Evolutionary conservation across 495 filamentous ascomycete genomes (phyloP), one percentile per base, ranked within the genome.

Genomic region (Penicillium verhagenii): DNA sequence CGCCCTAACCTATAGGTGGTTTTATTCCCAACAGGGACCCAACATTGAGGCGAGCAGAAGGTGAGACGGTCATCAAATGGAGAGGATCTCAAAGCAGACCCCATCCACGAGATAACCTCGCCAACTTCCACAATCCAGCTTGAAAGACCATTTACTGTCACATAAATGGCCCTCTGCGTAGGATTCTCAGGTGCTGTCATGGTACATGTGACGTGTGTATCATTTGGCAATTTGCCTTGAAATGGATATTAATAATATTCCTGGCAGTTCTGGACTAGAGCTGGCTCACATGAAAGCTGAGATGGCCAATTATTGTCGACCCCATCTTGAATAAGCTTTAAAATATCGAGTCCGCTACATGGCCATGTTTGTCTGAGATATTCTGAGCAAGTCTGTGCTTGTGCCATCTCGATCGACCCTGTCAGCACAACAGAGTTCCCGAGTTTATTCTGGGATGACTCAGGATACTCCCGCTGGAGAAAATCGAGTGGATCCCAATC

Each of bases 31-130:
- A 31, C 28, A 31, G 13, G 6, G 28, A 13, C 16, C 37, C 18
- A 9, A n/a, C 14, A 14, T 39, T 39, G 1, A 43, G 39, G 39
- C 19, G 4, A 8, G 19, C 39, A 43, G 18, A 21, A 43, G 2
- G 13, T 3, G 8, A 43, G 16, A 29, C 21, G 39, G 23, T 52
- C 50, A 3, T 4, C 5, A 13, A 35, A 6, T 5, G 50, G 39
- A 1, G 50, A 52, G 24, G 50, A 29, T 1, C 39, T 25, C 28
- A 52, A 18, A 9, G 39, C 50, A 14, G 50, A 52, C 24, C 50
- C 50, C 16, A 52, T 25, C 50, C 50, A 52, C 1, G 39, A 45
- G 50, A 52, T 39, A 16, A 44, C 13, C 28, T 52, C 50, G 18
- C 50, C 50, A 6, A 52, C 14, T 20, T 52, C 50, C 1, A 29